Conservation (phyloP, 768 basidiomycete species). For the Glaciozyma martinii region DNA sequence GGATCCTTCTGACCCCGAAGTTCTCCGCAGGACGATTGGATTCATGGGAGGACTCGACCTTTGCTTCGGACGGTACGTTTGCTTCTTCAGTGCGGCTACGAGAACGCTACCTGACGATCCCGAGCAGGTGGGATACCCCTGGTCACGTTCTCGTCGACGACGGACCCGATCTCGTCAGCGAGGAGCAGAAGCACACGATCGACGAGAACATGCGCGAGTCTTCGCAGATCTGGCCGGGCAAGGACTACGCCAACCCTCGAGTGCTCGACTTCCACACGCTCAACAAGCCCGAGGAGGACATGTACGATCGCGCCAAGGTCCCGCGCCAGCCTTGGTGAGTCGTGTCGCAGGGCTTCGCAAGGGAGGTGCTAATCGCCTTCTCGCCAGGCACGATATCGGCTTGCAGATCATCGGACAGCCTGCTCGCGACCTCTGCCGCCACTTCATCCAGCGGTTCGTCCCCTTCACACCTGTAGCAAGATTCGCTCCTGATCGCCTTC, state of each 20-base stretch:
- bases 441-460: slow-evolving; percentile 78
- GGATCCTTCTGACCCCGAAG: neutral
- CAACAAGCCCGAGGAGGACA: slow-evolving; percentile 83
- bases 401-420: slow-evolving; percentile 95
- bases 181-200: slow-evolving; percentile 48
- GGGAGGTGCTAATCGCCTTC: neutral
- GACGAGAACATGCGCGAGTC: slow-evolving; percentile 3
- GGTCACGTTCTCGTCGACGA: slow-evolving; percentile 88
- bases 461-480: neutral
- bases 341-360: neutral
- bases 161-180: slow-evolving; percentile 40
- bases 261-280: slow-evolving; percentile 75
- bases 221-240: slow-evolving; percentile 71
- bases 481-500: neutral
- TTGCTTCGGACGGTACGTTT: slow-evolving; percentile 65
- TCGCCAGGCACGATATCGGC: slow-evolving; percentile 82
- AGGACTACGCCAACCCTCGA: slow-evolving; percentile 90
- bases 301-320: slow-evolving; percentile 81
- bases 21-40: slow-evolving; percentile 54
- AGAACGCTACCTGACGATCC: neutral
- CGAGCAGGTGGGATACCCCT: slow-evolving; percentile 75
- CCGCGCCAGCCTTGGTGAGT: slow-evolving; percentile 93
- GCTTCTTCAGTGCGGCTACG: neutral
- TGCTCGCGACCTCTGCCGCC: slow-evolving; percentile 83
- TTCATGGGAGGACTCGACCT: slow-evolving; percentile 97